Base-by-base conservation (phyloP, 805 yeast genomes). In the Metschnikowia colocasiae region DNA sequence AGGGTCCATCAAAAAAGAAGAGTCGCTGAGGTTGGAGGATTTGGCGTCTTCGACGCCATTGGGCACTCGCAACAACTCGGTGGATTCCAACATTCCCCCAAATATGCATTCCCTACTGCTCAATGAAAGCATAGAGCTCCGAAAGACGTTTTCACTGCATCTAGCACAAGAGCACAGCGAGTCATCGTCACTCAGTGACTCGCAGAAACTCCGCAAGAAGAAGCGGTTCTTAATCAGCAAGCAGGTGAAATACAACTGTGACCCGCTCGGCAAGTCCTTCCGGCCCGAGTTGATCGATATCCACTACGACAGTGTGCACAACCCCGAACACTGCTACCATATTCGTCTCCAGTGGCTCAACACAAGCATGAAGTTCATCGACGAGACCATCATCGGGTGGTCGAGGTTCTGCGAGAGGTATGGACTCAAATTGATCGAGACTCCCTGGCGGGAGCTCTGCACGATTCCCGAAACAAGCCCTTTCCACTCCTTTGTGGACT, bases 251-350 rank as follows among this genome's bases (percentile, higher is more conserved):
- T 79, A 80, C 55, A 87, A 92, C 61, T 78, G 89, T 15, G 99
- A 94, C 60, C 87, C 92, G 0, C 68, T 75, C 25, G 70, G 73
- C 2, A 75, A 81, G 50, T 88, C 97, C 0, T 82, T 81, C 63
- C 79, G 90, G 47, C 85, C 85, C 0, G 99, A 94, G 56, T 64
- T 82, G 2, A 73, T 90, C 38, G 81, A 82, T 5, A 89, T 94
- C 1, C 97, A 92, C 65, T 87, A 88, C 59, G 99, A 94, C 61
- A 76, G 83, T 37, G 91, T 91, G 3, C 97, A 90, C 62, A 92
- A 91, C 60, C 97, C 97, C 0, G 92, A 87, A 55, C 96, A 91
- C 58, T 91, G 97, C 60, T 94, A 83, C 69, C 98, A 92, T 59
- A 77, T 94, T 27, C 73, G 96, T 40, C 64, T 92, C 12, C 97